Evolutionary conservation across 1,284 basidiomycete genomes (phyloP).

Genomic region (Apiotrichum sp.): DNA sequence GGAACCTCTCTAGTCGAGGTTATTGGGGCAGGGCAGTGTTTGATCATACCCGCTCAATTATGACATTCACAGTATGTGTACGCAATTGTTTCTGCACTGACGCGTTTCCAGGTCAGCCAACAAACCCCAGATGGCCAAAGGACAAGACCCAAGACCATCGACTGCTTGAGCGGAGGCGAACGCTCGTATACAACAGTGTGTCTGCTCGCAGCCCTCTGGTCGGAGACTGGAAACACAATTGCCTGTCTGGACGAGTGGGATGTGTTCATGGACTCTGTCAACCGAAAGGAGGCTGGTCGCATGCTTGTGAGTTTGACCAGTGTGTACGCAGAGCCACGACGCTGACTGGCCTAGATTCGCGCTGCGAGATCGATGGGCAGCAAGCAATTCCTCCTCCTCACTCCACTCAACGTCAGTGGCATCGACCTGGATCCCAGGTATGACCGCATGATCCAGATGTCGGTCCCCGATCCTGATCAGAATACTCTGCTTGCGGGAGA

Average conservation of each 20-base stretch:
- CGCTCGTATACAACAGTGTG: slow-evolving; percentile 97
- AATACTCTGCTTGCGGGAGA: no score
- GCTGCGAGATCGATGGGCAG: slow-evolving; percentile 73
- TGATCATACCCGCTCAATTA: slow-evolving; percentile 54
- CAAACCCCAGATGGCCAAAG: no score
- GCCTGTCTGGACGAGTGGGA: slow-evolving; percentile 86
- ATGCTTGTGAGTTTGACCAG: slow-evolving; percentile 64
- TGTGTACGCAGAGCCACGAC: not conserved
- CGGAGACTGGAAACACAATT: slow-evolving; percentile 86
- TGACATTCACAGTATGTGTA: no score
- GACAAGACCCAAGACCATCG: not conserved
- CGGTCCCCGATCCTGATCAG: no score
- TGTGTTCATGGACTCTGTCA: slow-evolving; percentile 93
- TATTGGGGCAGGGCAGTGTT: slow-evolving; percentile 74
- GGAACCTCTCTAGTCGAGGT: slow-evolving; percentile 74
- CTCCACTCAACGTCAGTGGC: slow-evolving; percentile 54
- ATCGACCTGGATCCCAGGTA: slow-evolving; percentile 12
- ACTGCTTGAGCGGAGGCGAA: slow-evolving; percentile 73
- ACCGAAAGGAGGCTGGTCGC: slow-evolving; percentile 81
- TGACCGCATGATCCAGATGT: no score
- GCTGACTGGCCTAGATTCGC: slow-evolving; percentile 57
- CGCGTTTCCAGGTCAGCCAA: no score
- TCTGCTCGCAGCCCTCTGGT: slow-evolving; percentile 87
- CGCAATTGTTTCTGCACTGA: no score
- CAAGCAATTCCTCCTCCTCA: slow-evolving; percentile 88